A percentile compares a stretch with the other conserved stretches of the same genome.
Conservation (phyloP, 768 basidiomycete species). For the Russula virescens region DNA sequence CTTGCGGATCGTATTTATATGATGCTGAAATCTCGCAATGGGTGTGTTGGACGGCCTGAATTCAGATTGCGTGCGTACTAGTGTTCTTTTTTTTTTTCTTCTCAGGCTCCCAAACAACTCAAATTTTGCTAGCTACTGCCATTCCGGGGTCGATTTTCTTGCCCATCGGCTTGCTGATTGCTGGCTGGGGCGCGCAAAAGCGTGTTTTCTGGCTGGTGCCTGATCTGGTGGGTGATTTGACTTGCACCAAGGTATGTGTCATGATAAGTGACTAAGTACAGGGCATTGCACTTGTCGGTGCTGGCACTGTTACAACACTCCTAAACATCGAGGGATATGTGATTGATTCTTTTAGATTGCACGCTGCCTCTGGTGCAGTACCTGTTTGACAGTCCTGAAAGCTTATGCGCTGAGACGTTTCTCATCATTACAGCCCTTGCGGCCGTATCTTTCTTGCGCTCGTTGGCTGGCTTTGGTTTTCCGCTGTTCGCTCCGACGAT, state of each 20-base stretch:
- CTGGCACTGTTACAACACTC: slow-evolving; percentile 55
- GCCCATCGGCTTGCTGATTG: slow-evolving; percentile 60
- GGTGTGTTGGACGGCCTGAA: slow-evolving; percentile 50
- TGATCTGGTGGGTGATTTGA: slow-evolving; percentile 43
- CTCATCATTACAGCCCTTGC: slow-evolving; percentile 46
- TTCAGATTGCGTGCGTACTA: slow-evolving; percentile 40
- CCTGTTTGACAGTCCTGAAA: background rate
- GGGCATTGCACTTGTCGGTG: slow-evolving; percentile 53
- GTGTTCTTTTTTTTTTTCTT: background rate
- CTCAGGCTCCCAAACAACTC: background rate
- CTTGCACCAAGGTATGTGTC: no score
- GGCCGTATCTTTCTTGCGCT: slow-evolving; percentile 57
- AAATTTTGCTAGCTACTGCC: slow-evolving; percentile 43
- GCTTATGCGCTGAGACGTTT: slow-evolving; percentile 12
- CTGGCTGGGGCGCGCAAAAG: slow-evolving; percentile 62
- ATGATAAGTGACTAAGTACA: slow-evolving; percentile 26
- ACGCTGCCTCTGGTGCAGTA: slow-evolving; percentile 58
- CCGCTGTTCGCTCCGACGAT: slow-evolving; percentile 70
- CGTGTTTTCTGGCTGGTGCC: slow-evolving; percentile 63
- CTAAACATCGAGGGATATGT: slow-evolving; percentile 62
- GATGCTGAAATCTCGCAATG: slow-evolving; percentile 46
- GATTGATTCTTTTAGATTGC: slow-evolving; percentile 58
- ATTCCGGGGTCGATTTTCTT: slow-evolving; percentile 52
- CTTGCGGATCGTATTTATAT: slow-evolving; percentile 53
- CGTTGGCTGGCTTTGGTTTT: slow-evolving; percentile 66